phyloP scores from a whole-genome alignment of 345 rosid species.

The Leavenworthia alabamica region DNA sequence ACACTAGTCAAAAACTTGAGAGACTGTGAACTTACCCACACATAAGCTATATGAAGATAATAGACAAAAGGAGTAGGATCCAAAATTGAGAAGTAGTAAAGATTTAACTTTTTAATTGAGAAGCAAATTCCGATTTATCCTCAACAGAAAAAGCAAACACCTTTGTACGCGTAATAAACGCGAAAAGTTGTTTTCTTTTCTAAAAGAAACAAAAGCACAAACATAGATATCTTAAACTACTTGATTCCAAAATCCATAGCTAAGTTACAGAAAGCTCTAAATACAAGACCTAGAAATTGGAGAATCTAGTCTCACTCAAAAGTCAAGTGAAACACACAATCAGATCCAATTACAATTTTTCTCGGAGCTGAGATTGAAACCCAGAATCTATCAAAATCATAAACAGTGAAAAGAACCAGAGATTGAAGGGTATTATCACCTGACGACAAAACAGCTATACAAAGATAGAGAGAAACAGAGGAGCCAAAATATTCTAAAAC shows the following conservation, averaged over 20 bases:
- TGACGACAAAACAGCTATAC: conserved; percentile 18
- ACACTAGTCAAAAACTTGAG: conserved; percentile 6
- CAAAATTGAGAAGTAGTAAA: background rate
- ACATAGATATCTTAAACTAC: background rate
- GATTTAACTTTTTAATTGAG: conserved; percentile 1
- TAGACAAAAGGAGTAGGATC: background rate
- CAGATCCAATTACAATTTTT: background rate
- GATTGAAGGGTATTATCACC: background rate
- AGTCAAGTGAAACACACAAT: conserved; percentile 6
- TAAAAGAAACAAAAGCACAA: conserved; percentile 17
- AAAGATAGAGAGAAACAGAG: conserved; percentile 13
- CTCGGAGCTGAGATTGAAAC: background rate
- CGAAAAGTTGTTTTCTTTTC: conserved; percentile 13
- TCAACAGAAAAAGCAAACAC: background rate
- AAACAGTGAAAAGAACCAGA: conserved; percentile 8
- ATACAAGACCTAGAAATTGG: conserved; percentile 7
- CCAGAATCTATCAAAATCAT: background rate
- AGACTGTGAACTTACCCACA: background rate
- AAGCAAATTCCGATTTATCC: background rate
- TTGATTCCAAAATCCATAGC: conserved; percentile 4
- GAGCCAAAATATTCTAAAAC: conserved; percentile 2
- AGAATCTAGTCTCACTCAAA: conserved; percentile 10
- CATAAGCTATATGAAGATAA: background rate
- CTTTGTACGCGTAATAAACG: conserved; percentile 6
- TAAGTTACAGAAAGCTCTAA: background rate